Base-by-base conservation (phyloP, 2,329 filamentous ascomycete genomes). In the Calonectria pseudoturangicola region DNA sequence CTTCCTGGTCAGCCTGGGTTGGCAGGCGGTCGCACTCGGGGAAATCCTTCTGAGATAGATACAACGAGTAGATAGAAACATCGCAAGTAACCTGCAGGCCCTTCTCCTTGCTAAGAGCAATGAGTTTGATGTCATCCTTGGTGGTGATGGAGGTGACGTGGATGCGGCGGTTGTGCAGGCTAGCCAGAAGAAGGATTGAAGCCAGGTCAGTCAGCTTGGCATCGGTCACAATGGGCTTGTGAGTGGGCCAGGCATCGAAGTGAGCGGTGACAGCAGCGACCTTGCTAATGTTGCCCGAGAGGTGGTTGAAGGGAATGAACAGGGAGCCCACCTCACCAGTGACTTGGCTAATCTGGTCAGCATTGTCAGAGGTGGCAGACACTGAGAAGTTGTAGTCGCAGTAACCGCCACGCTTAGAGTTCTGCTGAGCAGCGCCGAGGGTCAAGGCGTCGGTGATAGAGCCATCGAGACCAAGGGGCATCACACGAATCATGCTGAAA, bases 371-470 rank as follows among this genome's bases (percentile, higher is more conserved):
- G 28, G 93, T 95, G 39, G 93, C 93, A 45, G 92, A 90, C 75
- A 96, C 91, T 27, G 94, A 95, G 84, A 95, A 90, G 86, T 96
- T 96, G 87, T 92, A 96, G 83, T 96, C 94, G 80, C 93, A 95
- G 84, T 89, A 93, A 2, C 91, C 90, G 66, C 91, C 91, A 63
- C 87, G 86, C 83, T 92, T 92, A 78, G 90, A 91, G 83, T 93
- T 95, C 80, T 91, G 87, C 83, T 95, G 93, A 28, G 93, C 94
- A 73, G 90, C 86, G 84, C 92, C 93, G 71, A 96, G 83, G n/a
- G 92, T 91, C 74, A 90, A 88, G 65, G 92, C 90, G 83, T 95
- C 93, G 1, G 93, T 94, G 77, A 96, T 91, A 18, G 92, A 93
- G 56, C 90, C 92, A 63, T 94, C 91, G 30, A 94, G 85, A 51